Base-by-base conservation (phyloP, 352 stramenopile genomes). In the Pythium diclinum region DNA sequence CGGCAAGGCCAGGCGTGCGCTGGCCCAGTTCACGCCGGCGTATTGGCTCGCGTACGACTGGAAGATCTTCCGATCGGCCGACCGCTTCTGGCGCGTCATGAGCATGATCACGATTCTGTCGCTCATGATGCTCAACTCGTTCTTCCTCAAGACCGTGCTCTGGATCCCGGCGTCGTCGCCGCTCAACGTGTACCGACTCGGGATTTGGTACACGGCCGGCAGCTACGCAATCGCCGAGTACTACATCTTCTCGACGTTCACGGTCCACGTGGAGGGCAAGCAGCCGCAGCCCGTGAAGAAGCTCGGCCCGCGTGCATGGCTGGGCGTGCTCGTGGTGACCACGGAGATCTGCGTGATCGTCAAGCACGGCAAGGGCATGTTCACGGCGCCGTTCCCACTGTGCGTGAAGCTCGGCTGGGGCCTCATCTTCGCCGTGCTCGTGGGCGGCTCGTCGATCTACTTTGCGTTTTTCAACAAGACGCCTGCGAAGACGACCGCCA, bases 81-180 rank as follows among this genome's bases (percentile, higher is more conserved):
- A 95, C 53, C 85, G 89, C 19, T 97, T 97, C 64, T 93, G 84
- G 76, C 86, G 94, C 54, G 88, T 96, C 21, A 87, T 93, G 81
- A 88, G 75, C 30, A 92, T 98, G 78, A 75, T 97, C 36, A 78
- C 87, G 30, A 91, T 97, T 49, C 74, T 97, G 21, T 94, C 96
- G 33, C 72, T 97, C 57, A 96, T 96, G 76, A 96, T 98, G 88
- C 82, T 98, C 61, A 98, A 98, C 78, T 97, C 92, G 69, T 98
- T 98, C 75, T 97, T 98, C 79, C 83, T 98, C 56, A 96, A 97
- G 80, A 96, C 91, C 28, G 88, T 96, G 70, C 76, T 97, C 17
- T 95, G 92, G 78, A 86, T 97, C 48, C 88, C 88, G 34, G 80
- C 85, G 21, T 92, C 84, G 46, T 93, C 81, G 60, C 81, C 76